Conservation (phyloP, 1,139 yeast genomes). For the Nakaseomyces kungkrabaensis region DNA sequence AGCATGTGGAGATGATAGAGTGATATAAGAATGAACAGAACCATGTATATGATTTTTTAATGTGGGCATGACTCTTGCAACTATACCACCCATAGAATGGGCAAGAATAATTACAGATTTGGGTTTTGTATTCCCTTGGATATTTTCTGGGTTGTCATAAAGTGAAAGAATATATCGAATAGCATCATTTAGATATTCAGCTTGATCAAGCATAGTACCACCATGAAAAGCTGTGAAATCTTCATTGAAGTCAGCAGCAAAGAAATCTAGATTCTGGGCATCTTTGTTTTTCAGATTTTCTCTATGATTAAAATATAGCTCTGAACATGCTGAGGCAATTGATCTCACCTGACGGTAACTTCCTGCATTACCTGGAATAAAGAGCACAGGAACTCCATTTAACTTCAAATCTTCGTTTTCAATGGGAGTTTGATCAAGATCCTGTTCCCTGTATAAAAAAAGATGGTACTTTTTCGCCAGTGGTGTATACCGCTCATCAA, state of each 20-base stretch:
- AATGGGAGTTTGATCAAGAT: constrained; percentile 50
- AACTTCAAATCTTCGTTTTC: constrained; percentile 34
- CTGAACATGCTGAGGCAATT: constrained; percentile 71
- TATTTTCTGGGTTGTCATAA: constrained; percentile 33
- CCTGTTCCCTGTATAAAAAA: constrained; percentile 70
- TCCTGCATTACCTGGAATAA: constrained; percentile 97
- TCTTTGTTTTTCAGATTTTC: constrained; percentile 27
- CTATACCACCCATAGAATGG: constrained; percentile 97
- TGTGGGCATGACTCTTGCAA: constrained; percentile 70
- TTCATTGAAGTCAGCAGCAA: constrained; percentile 88
- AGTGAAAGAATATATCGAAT: constrained; percentile 61
- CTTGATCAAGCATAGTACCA: constrained; percentile 83
- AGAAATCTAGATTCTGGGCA: constrained; percentile 55
- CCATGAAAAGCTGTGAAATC: constrained; percentile 97
- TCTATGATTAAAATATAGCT: constrained; percentile 36
- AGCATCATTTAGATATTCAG: constrained; percentile 88
- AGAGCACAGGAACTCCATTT: constrained; percentile 77
- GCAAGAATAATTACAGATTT: constrained; percentile 71
- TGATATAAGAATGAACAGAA: constrained; percentile 74
- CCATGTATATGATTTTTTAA: constrained; percentile 62
- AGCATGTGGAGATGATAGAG: constrained; percentile 88
- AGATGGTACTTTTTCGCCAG: constrained; percentile 73
- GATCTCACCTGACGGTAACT: constrained; percentile 84
- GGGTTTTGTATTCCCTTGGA: constrained; percentile 34
- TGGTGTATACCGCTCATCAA: constrained; percentile 60